Conservation (phyloP, 148 eudicot species). For the Camellia granthamiana region DNA sequence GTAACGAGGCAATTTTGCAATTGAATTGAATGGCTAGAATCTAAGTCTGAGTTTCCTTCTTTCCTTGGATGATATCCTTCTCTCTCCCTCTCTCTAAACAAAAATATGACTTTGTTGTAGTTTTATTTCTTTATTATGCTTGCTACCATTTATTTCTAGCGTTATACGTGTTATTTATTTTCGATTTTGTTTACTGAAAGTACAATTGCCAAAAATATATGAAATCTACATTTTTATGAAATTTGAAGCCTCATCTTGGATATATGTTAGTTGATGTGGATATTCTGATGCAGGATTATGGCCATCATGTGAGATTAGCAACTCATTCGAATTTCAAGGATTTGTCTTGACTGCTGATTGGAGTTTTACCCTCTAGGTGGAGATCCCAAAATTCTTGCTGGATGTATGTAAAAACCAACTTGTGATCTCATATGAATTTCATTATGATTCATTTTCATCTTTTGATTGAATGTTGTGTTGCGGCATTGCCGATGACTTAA, state of each 20-base stretch:
- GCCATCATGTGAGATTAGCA: conserved; percentile 94
- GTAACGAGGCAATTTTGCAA: not conserved
- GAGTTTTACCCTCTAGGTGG: conserved; percentile 98
- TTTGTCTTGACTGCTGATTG: conserved; percentile 78
- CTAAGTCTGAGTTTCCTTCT: not conserved
- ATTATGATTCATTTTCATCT: conserved; percentile 7
- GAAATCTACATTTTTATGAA: not conserved
- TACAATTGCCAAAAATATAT: not conserved
- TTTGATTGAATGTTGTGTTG: not conserved
- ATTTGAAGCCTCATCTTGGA: not conserved
- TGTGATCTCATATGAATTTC: not conserved
- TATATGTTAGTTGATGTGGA: conserved; percentile 11
- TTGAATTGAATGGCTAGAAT: not conserved
- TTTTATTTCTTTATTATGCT: not conserved
- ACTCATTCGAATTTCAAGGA: conserved; percentile 95
- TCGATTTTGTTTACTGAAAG: not conserved
- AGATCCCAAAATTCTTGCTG: conserved; percentile 94
- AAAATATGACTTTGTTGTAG: not conserved
- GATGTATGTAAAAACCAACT: conserved; percentile 56
- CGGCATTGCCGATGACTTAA: too few species aligned
- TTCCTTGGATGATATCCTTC: not conserved
- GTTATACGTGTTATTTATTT: not conserved
- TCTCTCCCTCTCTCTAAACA: not conserved
- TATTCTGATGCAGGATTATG: conserved; percentile 71
- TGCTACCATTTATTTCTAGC: not conserved